These are phyloP conservation scores for Carpinus viminea DNA, from an alignment of 306 rosid genomes.

Conservation along the genomic window DNA sequence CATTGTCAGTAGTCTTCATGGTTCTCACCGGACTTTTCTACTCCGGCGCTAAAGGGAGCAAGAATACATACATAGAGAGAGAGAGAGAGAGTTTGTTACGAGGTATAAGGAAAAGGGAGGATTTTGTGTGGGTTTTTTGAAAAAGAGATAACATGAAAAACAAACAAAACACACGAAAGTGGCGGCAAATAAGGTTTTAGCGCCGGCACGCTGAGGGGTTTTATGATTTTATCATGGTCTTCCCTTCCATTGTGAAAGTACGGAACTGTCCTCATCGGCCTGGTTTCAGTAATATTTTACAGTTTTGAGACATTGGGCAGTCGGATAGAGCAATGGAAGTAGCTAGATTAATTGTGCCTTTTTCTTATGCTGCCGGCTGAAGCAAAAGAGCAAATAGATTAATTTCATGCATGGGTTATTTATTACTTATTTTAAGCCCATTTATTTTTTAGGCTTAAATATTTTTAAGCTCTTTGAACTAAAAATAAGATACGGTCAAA, in stretches of 20 bases:
- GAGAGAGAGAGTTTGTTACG: neutral
- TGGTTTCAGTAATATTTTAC: neutral
- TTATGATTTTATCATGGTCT: neutral
- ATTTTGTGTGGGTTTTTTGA: neutral
- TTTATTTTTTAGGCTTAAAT: no score
- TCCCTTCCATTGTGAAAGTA: neutral
- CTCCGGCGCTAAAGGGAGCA: no score
- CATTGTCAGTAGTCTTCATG: slow-evolving; percentile 37
- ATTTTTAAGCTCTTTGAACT: no score
- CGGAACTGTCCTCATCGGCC: slow-evolving; percentile 13
- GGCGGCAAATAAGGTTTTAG: slow-evolving; percentile 39
- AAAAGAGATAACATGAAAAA: slow-evolving; percentile 20
- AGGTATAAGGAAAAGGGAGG: neutral
- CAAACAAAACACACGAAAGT: slow-evolving; percentile 23
- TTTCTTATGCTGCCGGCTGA: no score
- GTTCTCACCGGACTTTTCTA: no score
- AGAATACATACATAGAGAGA: neutral
- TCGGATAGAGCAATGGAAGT: slow-evolving; percentile 8
- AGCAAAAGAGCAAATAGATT: no score
- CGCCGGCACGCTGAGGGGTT: slow-evolving; percentile 39
- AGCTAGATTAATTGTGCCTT: neutral
- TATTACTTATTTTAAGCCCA: no score
- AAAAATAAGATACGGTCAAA: no score
- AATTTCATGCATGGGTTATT: no score
- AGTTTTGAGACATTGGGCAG: neutral